Evolutionary conservation across 2,329 filamentous ascomycete species (phyloP), one percentile per base, ranked within the genome.

Genomic region (Acephala macrosclerotiorum): DNA sequence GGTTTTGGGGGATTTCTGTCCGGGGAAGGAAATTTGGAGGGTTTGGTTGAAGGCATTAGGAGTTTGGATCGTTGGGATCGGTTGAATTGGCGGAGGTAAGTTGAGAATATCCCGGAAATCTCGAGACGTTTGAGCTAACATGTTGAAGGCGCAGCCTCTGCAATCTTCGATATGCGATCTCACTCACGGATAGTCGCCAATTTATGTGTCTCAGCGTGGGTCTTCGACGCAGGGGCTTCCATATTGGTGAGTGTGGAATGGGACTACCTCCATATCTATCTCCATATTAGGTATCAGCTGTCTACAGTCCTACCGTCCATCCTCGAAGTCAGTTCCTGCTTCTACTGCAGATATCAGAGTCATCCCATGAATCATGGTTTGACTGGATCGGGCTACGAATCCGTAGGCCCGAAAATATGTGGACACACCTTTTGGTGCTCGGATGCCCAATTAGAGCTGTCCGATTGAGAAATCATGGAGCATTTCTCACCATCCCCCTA

Each of bases 271-370:
- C 29, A 33, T 33, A 33, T 33, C 29, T 9, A 33, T 9, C 29
- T 33, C 29, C 29, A 33, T 33, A 33, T 33, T 33, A 33, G 29
- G 29, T 33, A 9, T n/a, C n/a, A n/a, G 45, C 45, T 20, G 3
- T 18, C n/a, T 18, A 16, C 40, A 42, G 40, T 49, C 45, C 45
- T 49, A 49, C 9, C 20, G 11, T 4, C 20, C 45, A n/a, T 20
- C 25, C 20, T 49, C n/a, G 20, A n/a, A 42, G 40, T n/a, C 40
- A 1, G n/a, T 49, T 49, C 45, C 25, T 49, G 45, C 45, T 49
- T 49, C 45, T 49, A 25, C 45, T 22, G 14, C 45, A 49, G 45
- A 25, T 49, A 49, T 49, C 45, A 12, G 45, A 49, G 45, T 49
- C 45, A 9, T 8, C 45, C 22, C 45, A 33, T 33, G 29, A 7